phyloP scores from a whole-genome alignment of 164 flowering plant species.

The Stephania cephalantha region DNA sequence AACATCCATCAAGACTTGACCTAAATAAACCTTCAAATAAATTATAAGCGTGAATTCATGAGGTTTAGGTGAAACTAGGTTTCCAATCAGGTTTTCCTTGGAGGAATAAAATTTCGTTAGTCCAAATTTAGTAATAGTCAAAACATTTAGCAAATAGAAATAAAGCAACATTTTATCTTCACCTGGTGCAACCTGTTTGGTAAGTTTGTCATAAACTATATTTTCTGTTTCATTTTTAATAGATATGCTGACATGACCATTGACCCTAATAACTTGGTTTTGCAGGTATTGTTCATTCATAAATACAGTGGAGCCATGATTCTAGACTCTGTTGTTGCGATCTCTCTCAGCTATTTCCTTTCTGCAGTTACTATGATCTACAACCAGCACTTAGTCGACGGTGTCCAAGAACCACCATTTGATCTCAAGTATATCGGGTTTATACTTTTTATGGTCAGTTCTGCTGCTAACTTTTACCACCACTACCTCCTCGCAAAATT shows the following conservation, averaged over 20 bases:
- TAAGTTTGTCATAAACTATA: neutral
- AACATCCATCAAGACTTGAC: too few species aligned
- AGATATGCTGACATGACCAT: too few species aligned
- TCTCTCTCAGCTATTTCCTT: slow-evolving; percentile 35
- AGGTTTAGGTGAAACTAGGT: too few species aligned
- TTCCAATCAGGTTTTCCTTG: too few species aligned
- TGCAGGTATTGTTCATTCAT: slow-evolving; percentile 60
- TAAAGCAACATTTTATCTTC: neutral
- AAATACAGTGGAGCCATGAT: slow-evolving; percentile 54
- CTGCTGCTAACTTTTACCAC: slow-evolving; percentile 68
- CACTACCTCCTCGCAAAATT: slow-evolving; percentile 52
- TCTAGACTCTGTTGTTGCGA: slow-evolving; percentile 28
- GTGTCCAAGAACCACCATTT: slow-evolving; percentile 33
- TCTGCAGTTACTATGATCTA: slow-evolving; percentile 38
- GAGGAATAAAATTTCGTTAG: too few species aligned
- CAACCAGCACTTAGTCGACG: slow-evolving; percentile 34
- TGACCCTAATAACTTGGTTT: neutral
- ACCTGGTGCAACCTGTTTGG: neutral
- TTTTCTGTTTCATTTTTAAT: neutral
- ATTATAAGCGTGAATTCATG: too few species aligned
- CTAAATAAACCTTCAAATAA: too few species aligned
- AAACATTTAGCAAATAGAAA: neutral
- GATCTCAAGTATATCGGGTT: slow-evolving; percentile 45
- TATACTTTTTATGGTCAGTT: slow-evolving; percentile 39
- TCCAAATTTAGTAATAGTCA: neutral